Evolutionary conservation across 768 basidiomycete species (phyloP), one percentile per base, ranked within the genome.

Genomic region (Boletellus ananiceps): DNA sequence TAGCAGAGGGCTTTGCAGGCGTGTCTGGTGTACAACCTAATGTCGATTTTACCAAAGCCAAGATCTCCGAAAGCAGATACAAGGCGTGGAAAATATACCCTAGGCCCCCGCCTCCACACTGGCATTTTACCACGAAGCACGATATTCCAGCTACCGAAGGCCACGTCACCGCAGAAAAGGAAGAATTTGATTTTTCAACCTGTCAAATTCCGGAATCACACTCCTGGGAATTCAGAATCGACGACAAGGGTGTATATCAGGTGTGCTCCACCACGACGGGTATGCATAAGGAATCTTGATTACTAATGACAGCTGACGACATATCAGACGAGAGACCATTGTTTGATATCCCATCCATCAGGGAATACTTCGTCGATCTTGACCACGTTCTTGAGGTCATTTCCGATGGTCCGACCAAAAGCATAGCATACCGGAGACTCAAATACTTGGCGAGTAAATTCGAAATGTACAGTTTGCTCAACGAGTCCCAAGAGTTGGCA

Each of bases 301-400:
- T 15, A 15, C 8, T 16, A 41, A n/a, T 41, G 13, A 8, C 18
- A 38, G 8, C 13, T 40, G 33, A 50, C n/a, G 48, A 50, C 5
- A 16, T n/a, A 6, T 16, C 27, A 44, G 68, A 70, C 16, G 73
- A 70, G 41, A 77, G 76, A 44, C 90, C 92, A 0, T 69, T 81
- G 0, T 93, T 86, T 62, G 77, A 84, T 49, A 78, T 95, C 7
- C 93, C 93, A 2, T 83, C 77, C 40, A 86, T 98, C 43, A 79
- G 88, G 52, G 96, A 99, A 65, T 99, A 98, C 64, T 99, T 96
- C 65, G 76, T 93, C 46, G 96, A 99, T 64, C 81, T 99, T 6
- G 95, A 99, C 64, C 92, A 85, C 63, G 78, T 98, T 13, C 79
- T 98, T 2, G 74, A 78, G 4, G 92, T 97, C 54, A 96, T 97